Evolutionary conservation across 768 basidiomycete genomes (phyloP).

Genomic region (Naematelia aurantialba): DNA sequence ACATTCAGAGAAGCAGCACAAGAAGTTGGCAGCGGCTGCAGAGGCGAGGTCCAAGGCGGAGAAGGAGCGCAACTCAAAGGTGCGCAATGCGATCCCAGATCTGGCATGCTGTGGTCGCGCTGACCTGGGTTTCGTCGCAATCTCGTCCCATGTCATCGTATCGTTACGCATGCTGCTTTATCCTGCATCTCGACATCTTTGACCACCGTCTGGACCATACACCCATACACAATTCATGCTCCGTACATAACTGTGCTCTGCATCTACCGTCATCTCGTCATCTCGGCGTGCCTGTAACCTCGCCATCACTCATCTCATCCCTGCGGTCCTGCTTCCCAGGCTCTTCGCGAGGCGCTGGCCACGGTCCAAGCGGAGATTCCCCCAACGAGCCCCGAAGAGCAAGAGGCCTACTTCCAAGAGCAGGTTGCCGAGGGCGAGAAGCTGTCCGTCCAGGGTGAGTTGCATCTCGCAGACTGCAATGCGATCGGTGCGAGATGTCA

Average conservation of each 20-base stretch:
- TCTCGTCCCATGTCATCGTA: slow-evolving; percentile 1
- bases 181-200: no score
- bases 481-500: no score
- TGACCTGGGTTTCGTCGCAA: background rate
- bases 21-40: slow-evolving; percentile 70
- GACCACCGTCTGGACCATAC: no score
- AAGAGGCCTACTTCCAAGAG: slow-evolving; percentile 85
- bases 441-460: slow-evolving; percentile 68
- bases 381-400: slow-evolving; percentile 67
- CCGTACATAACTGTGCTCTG: no score
- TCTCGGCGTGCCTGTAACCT: background rate
- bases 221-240: no score
- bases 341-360: slow-evolving; percentile 25
- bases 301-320: background rate
- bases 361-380: slow-evolving; percentile 64
- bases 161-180: background rate
- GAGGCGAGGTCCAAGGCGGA: slow-evolving; percentile 51
- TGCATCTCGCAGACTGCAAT: background rate
- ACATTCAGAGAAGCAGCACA: slow-evolving; percentile 78
- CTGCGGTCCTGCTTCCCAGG: slow-evolving; percentile 14
- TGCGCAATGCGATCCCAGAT: slow-evolving; percentile 13
- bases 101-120: background rate
- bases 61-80: slow-evolving; percentile 53
- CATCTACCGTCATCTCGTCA: no score
- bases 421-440: slow-evolving; percentile 85